Percentiles rank a stretch among this genome's conserved stretches.
phyloP scores from a whole-genome alignment of 1,284 basidiomycete genomes.

The Jaminaea rosea region DNA sequence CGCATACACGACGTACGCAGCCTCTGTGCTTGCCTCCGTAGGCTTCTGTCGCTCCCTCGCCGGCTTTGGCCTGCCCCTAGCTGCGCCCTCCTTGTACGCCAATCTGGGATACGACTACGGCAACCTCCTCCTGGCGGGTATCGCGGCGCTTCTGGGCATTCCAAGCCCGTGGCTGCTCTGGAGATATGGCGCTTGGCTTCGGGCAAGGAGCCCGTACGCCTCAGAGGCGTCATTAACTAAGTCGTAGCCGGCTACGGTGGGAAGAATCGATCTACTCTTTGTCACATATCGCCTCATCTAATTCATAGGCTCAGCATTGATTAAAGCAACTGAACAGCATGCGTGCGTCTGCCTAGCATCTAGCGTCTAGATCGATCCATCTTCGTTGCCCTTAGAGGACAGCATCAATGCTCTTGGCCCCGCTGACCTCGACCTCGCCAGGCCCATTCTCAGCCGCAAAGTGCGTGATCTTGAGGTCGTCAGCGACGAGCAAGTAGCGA shows the following conservation, averaged over 20 bases:
- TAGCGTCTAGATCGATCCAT: no score
- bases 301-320: neutral
- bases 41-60: slow-evolving; percentile 36
- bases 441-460: slow-evolving; percentile 14
- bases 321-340: no score
- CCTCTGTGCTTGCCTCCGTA: slow-evolving; percentile 37
- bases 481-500: slow-evolving; percentile 63
- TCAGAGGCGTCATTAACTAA: neutral
- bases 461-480: slow-evolving; percentile 55
- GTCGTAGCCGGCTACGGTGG: neutral
- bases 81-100: slow-evolving; percentile 32
- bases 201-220: slow-evolving; percentile 30
- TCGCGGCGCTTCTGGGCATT: slow-evolving; percentile 35
- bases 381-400: no score
- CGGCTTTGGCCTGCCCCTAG: slow-evolving; percentile 43
- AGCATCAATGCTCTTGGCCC: no score
- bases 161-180: slow-evolving; percentile 36
- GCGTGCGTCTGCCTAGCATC: no score
- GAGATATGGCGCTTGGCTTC: slow-evolving; percentile 23
- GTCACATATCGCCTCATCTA: neutral
- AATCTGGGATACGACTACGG: slow-evolving; percentile 44
- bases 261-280: neutral
- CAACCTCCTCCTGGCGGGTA: slow-evolving; percentile 38
- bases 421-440: slow-evolving; percentile 57
- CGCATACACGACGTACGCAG: slow-evolving; percentile 40